phyloP scores from a whole-genome alignment of 2,329 filamentous ascomycete genomes.

The Claviceps sorghi region DNA sequence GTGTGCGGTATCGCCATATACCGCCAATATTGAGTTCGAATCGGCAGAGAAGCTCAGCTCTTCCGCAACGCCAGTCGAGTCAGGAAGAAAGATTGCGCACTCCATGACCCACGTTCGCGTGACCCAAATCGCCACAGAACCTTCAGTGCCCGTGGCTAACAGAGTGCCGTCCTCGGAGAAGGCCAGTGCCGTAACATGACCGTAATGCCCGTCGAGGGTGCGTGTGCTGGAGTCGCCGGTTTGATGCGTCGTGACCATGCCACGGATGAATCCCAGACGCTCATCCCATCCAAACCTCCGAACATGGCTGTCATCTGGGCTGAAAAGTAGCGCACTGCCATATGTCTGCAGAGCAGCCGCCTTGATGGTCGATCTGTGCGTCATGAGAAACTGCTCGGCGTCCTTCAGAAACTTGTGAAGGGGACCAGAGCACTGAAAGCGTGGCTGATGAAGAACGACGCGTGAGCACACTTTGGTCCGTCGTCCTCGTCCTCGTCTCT shows the following conservation, averaged over 20 bases:
- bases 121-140: conserved; percentile 5
- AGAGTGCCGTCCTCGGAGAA: conserved; percentile 7
- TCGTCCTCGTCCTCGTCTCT: too few relatives aligned
- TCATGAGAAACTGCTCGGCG: conserved; percentile 12
- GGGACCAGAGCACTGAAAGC: conserved; percentile 5
- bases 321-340: conserved; percentile 18
- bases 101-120: neutral
- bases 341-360: conserved; percentile 19
- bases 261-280: conserved; percentile 8
- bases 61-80: conserved; percentile 5
- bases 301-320: conserved; percentile 12
- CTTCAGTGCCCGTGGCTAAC: conserved; percentile 5
- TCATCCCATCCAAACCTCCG: conserved; percentile 8
- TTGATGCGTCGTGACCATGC: conserved; percentile 6
- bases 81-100: conserved; percentile 6
- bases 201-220: conserved; percentile 6
- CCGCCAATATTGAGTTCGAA: conserved; percentile 5
- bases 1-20: conserved; percentile 6
- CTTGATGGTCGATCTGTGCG: conserved; percentile 14
- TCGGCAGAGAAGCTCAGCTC: conserved; percentile 7
- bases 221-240: conserved; percentile 5
- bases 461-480: neutral
- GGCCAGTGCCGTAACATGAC: conserved; percentile 5
- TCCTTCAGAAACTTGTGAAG: conserved; percentile 14
- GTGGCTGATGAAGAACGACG: neutral